Evolutionary conservation across 345 rosid species (phyloP).

Genomic region (Salix koriyanagi): DNA sequence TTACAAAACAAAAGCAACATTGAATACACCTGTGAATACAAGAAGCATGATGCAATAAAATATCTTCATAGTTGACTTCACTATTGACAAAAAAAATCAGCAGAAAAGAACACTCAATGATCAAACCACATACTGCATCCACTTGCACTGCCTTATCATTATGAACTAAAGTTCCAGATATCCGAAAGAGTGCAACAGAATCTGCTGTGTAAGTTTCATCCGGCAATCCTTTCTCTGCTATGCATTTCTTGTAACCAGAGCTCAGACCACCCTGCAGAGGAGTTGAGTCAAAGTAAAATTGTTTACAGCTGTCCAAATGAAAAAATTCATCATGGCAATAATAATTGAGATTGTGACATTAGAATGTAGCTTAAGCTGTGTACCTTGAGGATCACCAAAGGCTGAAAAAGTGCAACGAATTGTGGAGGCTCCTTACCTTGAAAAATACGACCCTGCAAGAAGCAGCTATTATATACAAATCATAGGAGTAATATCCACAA

Average conservation of each 20-base stretch:
- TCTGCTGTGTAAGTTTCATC: constrained; percentile 76
- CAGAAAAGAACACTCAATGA: constrained; percentile 12
- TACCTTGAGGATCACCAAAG: constrained; percentile 93
- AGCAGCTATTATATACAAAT: constrained; percentile 24
- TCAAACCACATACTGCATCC: constrained; percentile 53
- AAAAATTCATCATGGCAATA: constrained; percentile 8
- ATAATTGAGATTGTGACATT: not conserved
- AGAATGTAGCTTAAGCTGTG: not conserved
- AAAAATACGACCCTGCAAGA: constrained; percentile 69
- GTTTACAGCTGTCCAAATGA: constrained; percentile 6
- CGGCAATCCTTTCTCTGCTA: constrained; percentile 56
- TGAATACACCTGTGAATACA: not conserved
- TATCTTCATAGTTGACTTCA: not conserved
- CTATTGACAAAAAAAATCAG: not conserved
- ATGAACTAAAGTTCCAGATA: constrained; percentile 74
- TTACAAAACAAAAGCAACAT: not conserved
- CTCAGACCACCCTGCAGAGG: constrained; percentile 80
- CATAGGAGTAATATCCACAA: constrained; percentile 6
- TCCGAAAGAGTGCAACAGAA: constrained; percentile 68
- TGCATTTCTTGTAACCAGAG: constrained; percentile 70
- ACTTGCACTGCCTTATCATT: constrained; percentile 78
- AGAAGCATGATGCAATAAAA: not conserved
- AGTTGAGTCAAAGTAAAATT: constrained; percentile 19
- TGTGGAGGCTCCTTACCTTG: constrained; percentile 98
- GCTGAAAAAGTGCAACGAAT: constrained; percentile 84